A percentile compares a stretch with the other conserved stretches of the same genome.
These are phyloP conservation scores for Coniochaeta sp. DNA, from an alignment of 2,329 filamentous ascomycete genomes.

Conservation along the genomic window DNA sequence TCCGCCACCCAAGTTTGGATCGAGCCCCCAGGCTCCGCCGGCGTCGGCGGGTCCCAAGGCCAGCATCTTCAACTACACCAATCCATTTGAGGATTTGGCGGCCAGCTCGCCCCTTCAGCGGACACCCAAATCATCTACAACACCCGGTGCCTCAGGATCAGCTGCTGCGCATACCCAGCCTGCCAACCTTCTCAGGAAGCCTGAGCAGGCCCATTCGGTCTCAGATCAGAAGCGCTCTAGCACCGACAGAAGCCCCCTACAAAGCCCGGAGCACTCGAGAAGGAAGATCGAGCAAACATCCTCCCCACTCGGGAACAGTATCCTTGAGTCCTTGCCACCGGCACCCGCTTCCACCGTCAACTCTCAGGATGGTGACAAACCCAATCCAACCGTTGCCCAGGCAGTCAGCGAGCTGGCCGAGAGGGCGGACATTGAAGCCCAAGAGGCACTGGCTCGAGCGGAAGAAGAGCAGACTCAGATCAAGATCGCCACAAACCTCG, in stretches of 20 bases:
- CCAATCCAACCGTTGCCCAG: conserved; percentile 63
- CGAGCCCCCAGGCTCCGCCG: conserved; percentile 18
- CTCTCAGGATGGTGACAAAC: conserved; percentile 13
- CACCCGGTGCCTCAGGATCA: conserved; percentile 20
- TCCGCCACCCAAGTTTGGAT: conserved; percentile 16
- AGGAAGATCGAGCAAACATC: conserved; percentile 22
- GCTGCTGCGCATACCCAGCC: conserved; percentile 18
- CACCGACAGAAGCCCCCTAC: conserved; percentile 34
- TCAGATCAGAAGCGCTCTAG: conserved; percentile 32
- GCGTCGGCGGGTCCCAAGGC: conserved; percentile 19
- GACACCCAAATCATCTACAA: conserved; percentile 30
- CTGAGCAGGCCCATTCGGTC: conserved; percentile 27
- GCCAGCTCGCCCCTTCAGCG: conserved; percentile 32
- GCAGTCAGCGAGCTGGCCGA: conserved; percentile 59
- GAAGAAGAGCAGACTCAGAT: conserved; percentile 41
- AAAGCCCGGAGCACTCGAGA: conserved; percentile 34
- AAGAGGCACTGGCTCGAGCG: conserved; percentile 55
- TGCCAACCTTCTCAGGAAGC: conserved; percentile 46
- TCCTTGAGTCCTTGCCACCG: conserved; percentile 1
- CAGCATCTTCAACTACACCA: conserved; percentile 26
- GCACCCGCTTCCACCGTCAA: conserved; percentile 6
- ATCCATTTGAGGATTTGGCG: conserved; percentile 34
- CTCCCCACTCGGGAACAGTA: conserved; percentile 14
- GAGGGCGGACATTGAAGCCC: conserved; percentile 45
- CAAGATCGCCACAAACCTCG: conserved; percentile 40